Evolutionary conservation across 2,329 filamentous ascomycete genomes (phyloP).

Genomic region (Aspergillus fijiensis): DNA sequence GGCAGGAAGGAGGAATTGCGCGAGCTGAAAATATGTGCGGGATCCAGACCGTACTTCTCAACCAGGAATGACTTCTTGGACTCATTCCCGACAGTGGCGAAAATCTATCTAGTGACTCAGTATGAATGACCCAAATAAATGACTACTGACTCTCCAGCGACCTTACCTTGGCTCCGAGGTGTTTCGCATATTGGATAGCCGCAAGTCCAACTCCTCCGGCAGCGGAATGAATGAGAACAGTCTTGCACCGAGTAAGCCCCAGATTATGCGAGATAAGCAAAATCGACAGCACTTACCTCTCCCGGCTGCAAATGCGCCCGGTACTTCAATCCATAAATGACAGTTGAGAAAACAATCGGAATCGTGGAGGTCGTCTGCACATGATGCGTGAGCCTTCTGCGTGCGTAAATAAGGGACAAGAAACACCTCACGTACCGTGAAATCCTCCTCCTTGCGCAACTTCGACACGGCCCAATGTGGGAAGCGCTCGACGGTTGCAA

Average conservation of each 20-base stretch:
- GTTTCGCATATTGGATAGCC: conserved; percentile 25
- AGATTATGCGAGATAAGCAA: not conserved
- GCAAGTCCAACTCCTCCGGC: conserved; percentile 29
- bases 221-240: conserved; percentile 26
- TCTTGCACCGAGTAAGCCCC: not conserved
- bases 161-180: conserved; percentile 18
- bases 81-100: conserved; percentile 23
- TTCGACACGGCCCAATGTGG: not conserved
- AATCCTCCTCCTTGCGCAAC: not conserved
- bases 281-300: conserved; percentile 8
- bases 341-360: conserved; percentile 1
- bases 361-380: not conserved
- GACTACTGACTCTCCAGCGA: too few relatives aligned
- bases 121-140: too few relatives aligned
- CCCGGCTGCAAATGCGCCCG: not conserved
- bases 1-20: not conserved
- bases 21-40: conserved; percentile 10
- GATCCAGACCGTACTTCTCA: conserved; percentile 11
- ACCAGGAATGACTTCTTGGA: conserved; percentile 26
- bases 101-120: conserved; percentile 13
- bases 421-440: not conserved
- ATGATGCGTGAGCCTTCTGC: not conserved
- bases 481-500: not conserved
- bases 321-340: not conserved
- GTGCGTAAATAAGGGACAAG: too few relatives aligned